Conservation (phyloP, 768 basidiomycete genomes). For the Pulveroboletus sp. region DNA sequence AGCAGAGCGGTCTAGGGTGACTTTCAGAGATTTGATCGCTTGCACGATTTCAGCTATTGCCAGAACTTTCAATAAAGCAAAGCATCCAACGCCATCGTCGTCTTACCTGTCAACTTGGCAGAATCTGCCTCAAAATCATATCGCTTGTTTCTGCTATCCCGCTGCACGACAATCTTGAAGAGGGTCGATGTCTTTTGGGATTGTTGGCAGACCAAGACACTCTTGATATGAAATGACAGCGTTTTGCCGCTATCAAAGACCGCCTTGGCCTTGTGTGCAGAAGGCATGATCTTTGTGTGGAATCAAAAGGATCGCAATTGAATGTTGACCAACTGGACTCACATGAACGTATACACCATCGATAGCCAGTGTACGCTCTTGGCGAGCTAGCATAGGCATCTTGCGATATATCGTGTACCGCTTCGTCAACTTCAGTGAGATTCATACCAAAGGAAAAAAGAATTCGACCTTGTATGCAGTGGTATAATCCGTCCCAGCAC, state of each 20-base stretch:
- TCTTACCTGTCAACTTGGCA: conserved; percentile 71
- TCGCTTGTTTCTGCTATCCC: conserved; percentile 75
- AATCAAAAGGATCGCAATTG: background rate
- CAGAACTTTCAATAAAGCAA: conserved; percentile 1
- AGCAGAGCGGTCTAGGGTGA: conserved; percentile 59
- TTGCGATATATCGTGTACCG: conserved; percentile 93
- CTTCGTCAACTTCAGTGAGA: conserved; percentile 23
- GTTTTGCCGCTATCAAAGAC: conserved; percentile 92
- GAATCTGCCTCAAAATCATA: conserved; percentile 98
- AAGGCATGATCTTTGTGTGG: conserved; percentile 76
- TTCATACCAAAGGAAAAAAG: background rate
- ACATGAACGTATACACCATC: conserved; percentile 95
- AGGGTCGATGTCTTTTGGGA: conserved; percentile 73
- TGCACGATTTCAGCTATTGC: conserved; percentile 71
- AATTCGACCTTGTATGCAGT: conserved; percentile 77
- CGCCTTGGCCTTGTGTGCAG: conserved; percentile 70
- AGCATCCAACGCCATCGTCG: background rate
- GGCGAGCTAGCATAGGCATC: conserved; percentile 90
- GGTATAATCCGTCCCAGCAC: conserved; percentile 72
- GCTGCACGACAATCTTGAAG: conserved; percentile 87
- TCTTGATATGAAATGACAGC: conserved; percentile 88
- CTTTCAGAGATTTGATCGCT: conserved; percentile 63
- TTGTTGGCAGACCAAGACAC: conserved; percentile 80
- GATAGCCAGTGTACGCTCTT: conserved; percentile 88
- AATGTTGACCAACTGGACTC: conserved; percentile 18